Base-by-base conservation (phyloP, 306 rosid genomes). In the Gleditsia sinensis region DNA sequence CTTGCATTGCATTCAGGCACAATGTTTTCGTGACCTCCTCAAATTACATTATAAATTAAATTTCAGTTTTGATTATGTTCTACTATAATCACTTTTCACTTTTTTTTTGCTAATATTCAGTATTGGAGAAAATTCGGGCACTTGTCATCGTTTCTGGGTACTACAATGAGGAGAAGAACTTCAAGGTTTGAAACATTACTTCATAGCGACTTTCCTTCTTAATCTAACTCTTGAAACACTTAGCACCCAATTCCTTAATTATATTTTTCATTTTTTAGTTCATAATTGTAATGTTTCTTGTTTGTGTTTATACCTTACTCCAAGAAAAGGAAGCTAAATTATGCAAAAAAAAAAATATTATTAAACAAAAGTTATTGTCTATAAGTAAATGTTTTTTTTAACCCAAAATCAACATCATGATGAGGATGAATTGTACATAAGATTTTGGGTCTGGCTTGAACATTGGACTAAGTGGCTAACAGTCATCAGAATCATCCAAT, bases 141-240 rank as follows among this genome's bases (percentile, higher is more conserved):
- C 84, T 93, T 69, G 60, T 89, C 77, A 74, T 93, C 36, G 83
- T 90, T 55, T 89, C 98, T 3, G 98, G 97, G 20, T 90, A 87
- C 69, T 86, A 82, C 53, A 84, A 86, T 65, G 78, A 77, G 2
- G 81, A 84, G 50, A 90, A 83, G 75, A 87, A 80, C 75, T 93
- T 93, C 84, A 93, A 93, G 98, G 98, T 90, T 75, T 45, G 83
- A 53, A 54, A 34, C 34, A 40, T 64, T 7, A 56, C 36, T 42
- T 40, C 30, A 69, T 23, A 14, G 7, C 24, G 59, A n/a, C 53
- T 13, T 65, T 56, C 32, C 36, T n/a, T 24, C 20, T 28, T 21
- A 27, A 50, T 50, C 36, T 34, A 61, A 20, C 67, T 36, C 46
- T 19, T 10, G 14, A 37, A 51, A 40, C 10, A 19, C 32, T 34